These are phyloP conservation scores for Pestalotiopsis sp. DNA, from an alignment of 2,329 filamentous ascomycete genomes.

Conservation along the genomic window DNA sequence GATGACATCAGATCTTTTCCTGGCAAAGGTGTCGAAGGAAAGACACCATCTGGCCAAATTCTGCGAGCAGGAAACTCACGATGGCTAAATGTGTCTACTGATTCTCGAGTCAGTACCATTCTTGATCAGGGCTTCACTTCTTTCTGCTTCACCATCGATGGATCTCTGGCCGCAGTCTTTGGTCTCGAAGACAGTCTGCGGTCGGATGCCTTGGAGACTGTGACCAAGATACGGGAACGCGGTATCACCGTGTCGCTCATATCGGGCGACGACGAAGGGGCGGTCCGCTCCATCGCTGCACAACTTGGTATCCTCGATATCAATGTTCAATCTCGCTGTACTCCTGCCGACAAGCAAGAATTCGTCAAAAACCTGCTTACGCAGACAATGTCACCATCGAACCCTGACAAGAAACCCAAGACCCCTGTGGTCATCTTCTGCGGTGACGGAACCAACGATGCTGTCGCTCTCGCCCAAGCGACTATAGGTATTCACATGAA, in stretches of 20 bases:
- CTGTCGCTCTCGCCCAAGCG: conserved; percentile 71
- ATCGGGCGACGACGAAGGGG: conserved; percentile 56
- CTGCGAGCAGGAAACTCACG: conserved; percentile 53
- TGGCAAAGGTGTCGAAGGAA: conserved; percentile 50
- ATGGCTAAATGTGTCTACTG: conserved; percentile 43
- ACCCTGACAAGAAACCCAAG: not conserved
- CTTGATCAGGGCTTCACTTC: conserved; percentile 42
- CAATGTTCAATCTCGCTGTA: conserved; percentile 44
- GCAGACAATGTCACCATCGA: not conserved
- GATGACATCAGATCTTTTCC: conserved; percentile 39
- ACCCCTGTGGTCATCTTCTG: conserved; percentile 60
- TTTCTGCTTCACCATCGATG: conserved; percentile 49
- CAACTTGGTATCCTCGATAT: conserved; percentile 40
- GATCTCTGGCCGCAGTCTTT: conserved; percentile 40
- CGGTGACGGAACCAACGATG: conserved; percentile 82
- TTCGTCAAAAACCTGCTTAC: conserved; percentile 44
- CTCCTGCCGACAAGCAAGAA: conserved; percentile 47
- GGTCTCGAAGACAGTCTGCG: conserved; percentile 51
- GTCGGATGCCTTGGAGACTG: conserved; percentile 38
- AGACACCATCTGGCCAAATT: conserved; percentile 17
- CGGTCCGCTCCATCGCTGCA: conserved; percentile 36
- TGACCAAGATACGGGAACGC: conserved; percentile 38
- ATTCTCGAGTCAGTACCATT: conserved; percentile 36
- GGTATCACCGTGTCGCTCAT: conserved; percentile 50
- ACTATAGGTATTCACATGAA: conserved; percentile 73